These are phyloP conservation scores for Colletotrichum brevisporum DNA, from an alignment of 2,329 filamentous ascomycete genomes.

Conservation along the genomic window DNA sequence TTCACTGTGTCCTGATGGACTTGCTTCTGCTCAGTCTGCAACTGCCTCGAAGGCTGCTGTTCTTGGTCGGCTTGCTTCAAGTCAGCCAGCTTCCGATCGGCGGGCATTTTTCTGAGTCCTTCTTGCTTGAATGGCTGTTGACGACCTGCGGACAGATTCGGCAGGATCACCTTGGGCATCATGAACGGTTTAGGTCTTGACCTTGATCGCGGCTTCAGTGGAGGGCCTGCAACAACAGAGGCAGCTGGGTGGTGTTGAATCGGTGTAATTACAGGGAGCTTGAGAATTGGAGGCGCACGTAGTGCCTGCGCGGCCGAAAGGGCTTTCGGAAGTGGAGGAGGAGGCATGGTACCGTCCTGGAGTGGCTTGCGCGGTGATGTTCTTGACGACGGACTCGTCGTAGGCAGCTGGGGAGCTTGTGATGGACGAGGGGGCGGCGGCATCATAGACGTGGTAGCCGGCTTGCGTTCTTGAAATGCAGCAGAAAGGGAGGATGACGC, in stretches of 20 bases:
- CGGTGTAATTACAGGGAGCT: not conserved
- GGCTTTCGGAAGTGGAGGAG: not conserved
- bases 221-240: slow-evolving; percentile 4
- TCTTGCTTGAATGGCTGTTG: slow-evolving; percentile 17
- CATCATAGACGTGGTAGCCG: slow-evolving; percentile 11
- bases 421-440: slow-evolving; percentile 17
- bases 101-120: not conserved
- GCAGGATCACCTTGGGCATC: slow-evolving; percentile 28
- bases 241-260: not conserved
- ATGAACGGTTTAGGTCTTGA: slow-evolving; percentile 34
- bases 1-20: slow-evolving; percentile 2
- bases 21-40: slow-evolving; percentile 4
- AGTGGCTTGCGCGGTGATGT: not conserved
- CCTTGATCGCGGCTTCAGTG: slow-evolving; percentile 13
- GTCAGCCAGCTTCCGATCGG: not conserved
- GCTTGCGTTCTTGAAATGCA: not conserved
- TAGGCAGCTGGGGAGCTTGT: not conserved
- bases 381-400: not conserved
- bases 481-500: not conserved
- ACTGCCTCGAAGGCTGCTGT: not conserved
- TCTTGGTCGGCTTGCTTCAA: not conserved
- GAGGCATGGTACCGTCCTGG: not conserved
- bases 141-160: not conserved
- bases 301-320: too few relatives aligned
- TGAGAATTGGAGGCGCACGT: not conserved